phyloP scores from a whole-genome alignment of 2,329 filamentous ascomycete species.

The Exophiala lecanii-corni region DNA sequence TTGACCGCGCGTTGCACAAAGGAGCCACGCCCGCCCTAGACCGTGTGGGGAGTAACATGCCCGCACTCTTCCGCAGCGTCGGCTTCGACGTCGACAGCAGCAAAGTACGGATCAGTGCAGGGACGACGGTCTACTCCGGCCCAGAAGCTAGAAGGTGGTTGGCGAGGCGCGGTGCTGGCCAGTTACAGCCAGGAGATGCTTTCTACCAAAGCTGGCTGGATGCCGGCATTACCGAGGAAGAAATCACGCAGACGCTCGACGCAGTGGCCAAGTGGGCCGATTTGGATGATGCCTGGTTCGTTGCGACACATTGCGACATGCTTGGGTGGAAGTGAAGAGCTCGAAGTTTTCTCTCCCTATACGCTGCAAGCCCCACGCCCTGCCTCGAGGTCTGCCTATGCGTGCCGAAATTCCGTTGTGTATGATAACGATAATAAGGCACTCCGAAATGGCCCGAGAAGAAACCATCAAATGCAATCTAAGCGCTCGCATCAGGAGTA shows the following conservation, averaged over 20 bases:
- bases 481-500: no score
- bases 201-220: slow-evolving; percentile 6
- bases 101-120: slow-evolving; percentile 19
- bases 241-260: slow-evolving; percentile 32
- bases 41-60: slow-evolving; percentile 26
- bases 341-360: no score
- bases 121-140: no score
- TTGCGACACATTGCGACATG: slow-evolving; percentile 35
- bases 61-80: slow-evolving; percentile 24
- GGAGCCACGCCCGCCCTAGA: slow-evolving; percentile 22
- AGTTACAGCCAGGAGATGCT: slow-evolving; percentile 5
- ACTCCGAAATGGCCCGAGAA: no score
- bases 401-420: no score
- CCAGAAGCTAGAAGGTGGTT: slow-evolving; percentile 10
- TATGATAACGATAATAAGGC: no score
- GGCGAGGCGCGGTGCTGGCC: slow-evolving; percentile 8
- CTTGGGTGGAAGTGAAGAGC: slow-evolving; percentile 39
- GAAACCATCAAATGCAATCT: no score
- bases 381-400: no score
- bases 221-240: slow-evolving; percentile 20
- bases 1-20: slow-evolving; percentile 22
- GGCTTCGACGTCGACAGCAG: slow-evolving; percentile 23
- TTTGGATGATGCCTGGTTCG: slow-evolving; percentile 38
- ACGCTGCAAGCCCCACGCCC: no score
- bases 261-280: slow-evolving; percentile 34